A percentile compares a stretch with the other conserved stretches of the same genome.
These are phyloP conservation scores for Drosera spatulata DNA, from an alignment of 179 eudicot genomes.

Conservation along the genomic window DNA sequence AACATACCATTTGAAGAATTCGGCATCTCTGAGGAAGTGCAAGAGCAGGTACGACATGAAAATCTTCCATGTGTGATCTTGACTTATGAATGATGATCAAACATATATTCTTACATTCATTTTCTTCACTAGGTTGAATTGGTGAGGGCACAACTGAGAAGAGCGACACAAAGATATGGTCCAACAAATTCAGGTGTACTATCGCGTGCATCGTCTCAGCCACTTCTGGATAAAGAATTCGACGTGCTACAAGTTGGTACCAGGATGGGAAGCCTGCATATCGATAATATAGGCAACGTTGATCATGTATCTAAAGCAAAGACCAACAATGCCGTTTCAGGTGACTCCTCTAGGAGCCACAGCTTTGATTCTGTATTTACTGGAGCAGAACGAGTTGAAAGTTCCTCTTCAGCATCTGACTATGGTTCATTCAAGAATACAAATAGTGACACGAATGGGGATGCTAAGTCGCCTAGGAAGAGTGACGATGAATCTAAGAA, in stretches of 20 bases:
- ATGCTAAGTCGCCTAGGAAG: constrained; percentile 8
- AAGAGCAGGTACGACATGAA: constrained; percentile 37
- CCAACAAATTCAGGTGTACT: constrained; percentile 22
- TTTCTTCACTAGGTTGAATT: constrained; percentile 33
- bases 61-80: neutral
- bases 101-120: neutral
- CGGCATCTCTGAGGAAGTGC: constrained; percentile 55
- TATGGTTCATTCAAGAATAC: constrained; percentile 7
- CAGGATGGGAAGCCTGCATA: constrained; percentile 34
- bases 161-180: constrained; percentile 47
- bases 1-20: constrained; percentile 31
- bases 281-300: constrained; percentile 31
- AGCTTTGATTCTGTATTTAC: constrained; percentile 7
- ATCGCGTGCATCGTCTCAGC: constrained; percentile 41
- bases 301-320: constrained; percentile 27
- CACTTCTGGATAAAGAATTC: constrained; percentile 30
- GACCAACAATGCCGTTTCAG: constrained; percentile 8
- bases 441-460: constrained; percentile 5
- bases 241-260: constrained; percentile 15
- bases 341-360: constrained; percentile 11
- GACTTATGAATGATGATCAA: neutral
- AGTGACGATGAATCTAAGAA: constrained; percentile 32
- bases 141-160: constrained; percentile 42
- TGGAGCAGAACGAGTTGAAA: constrained; percentile 9
- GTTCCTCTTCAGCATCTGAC: constrained; percentile 19